phyloP scores from a whole-genome alignment of 106 monocot genomes.

The Phalaenopsis equestris region DNA sequence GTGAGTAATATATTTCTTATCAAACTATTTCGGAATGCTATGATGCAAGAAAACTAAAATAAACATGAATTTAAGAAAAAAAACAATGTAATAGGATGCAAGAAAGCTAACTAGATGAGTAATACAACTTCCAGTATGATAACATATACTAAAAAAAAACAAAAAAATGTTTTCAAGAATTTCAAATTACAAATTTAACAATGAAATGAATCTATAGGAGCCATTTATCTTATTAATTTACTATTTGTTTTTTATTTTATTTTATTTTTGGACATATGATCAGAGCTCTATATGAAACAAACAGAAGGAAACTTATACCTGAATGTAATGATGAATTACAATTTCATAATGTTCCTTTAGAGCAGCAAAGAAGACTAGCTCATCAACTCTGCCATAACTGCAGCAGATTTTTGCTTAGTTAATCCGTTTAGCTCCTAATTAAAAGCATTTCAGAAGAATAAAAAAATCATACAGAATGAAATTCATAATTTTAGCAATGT shows the following conservation, averaged over 20 bases:
- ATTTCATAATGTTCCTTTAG: conserved; percentile 93
- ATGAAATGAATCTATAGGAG: neutral
- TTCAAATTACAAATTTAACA: neutral
- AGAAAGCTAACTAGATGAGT: neutral
- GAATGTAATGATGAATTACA: conserved; percentile 91
- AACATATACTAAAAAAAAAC: neutral
- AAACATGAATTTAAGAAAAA: neutral
- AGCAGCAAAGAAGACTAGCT: conserved; percentile 90
- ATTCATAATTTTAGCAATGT: neutral
- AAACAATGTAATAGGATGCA: neutral
- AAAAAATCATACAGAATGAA: neutral
- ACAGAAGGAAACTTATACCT: conserved; percentile 30
- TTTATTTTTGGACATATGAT: neutral
- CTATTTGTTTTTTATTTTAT: neutral
- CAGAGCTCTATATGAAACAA: neutral
- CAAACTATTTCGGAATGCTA: neutral
- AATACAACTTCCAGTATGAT: neutral
- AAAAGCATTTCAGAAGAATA: neutral
- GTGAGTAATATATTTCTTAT: neutral
- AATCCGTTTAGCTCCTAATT: neutral
- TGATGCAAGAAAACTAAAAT: neutral
- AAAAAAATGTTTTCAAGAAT: neutral
- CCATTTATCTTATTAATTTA: neutral
- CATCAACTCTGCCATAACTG: conserved; percentile 95
- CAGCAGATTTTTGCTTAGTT: conserved; percentile 16